phyloP scores from a whole-genome alignment of 805 yeast species.

The Nakazawaea populi region DNA sequence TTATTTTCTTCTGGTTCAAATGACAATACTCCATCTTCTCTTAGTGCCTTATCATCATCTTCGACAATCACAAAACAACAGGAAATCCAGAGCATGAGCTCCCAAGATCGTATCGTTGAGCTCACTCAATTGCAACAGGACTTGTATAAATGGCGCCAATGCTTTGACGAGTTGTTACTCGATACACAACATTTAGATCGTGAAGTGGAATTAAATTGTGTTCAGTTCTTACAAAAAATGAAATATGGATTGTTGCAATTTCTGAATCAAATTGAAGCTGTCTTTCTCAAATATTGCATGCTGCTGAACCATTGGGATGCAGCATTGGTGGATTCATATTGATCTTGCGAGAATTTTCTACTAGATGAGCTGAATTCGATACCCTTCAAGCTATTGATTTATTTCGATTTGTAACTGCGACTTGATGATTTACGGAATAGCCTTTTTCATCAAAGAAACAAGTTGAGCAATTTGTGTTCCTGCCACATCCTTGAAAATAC shows the following conservation, averaged over 20 bases:
- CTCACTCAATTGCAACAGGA: slow-evolving; percentile 25
- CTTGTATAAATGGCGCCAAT: slow-evolving; percentile 38
- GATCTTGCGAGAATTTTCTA: too few relatives aligned
- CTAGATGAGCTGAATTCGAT: too few relatives aligned
- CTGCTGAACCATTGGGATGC: slow-evolving; percentile 9
- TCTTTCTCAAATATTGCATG: slow-evolving; percentile 6
- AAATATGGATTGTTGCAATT: slow-evolving; percentile 33
- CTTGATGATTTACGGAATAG: too few relatives aligned
- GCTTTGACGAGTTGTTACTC: slow-evolving; percentile 33
- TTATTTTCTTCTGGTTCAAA: neutral
- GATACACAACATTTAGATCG: slow-evolving; percentile 40
- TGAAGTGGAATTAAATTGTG: slow-evolving; percentile 35
- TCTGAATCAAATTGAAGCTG: slow-evolving; percentile 31
- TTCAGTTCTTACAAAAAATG: slow-evolving; percentile 25
- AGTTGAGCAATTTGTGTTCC: too few relatives aligned
- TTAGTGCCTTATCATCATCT: too few relatives aligned
- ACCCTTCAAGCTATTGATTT: too few relatives aligned
- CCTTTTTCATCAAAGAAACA: too few relatives aligned
- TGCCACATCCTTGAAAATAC: too few relatives aligned
- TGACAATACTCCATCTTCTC: slow-evolving; percentile 8
- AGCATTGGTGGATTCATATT: too few relatives aligned
- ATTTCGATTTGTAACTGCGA: too few relatives aligned
- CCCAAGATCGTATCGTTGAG: slow-evolving; percentile 10
- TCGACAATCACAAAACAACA: too few relatives aligned
- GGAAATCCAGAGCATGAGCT: too few relatives aligned